Evolutionary conservation across 2,329 filamentous ascomycete genomes (phyloP), one percentile per base, ranked within the genome.

Genomic region (Albifimbria verrucaria): DNA sequence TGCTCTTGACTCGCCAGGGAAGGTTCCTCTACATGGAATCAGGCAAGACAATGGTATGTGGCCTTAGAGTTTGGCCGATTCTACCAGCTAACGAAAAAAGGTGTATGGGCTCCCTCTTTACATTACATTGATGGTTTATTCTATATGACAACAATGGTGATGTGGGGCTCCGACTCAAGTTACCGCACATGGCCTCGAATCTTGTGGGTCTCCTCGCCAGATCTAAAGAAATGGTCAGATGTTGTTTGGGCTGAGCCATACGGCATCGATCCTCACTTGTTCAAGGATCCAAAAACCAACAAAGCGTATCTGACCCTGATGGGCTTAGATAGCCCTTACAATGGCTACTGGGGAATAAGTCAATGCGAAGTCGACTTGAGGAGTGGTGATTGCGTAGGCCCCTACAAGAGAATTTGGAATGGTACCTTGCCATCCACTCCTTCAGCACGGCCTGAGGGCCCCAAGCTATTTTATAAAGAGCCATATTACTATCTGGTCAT

Each of bases 181-280:
- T 64, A 62, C 65, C 70, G 73, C 15, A 69, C 71, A 7, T 75
- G 56, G 26, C 72, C 73, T 32, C 56, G 61, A 2, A 59, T 64
- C 24, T 57, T 66, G 61, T 59, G 52, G 49, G 44, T 58, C 39
- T 57, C 59, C 7, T 62, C 60, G 1, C 46, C 52, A 20, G 61
- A 63, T 18, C 53, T 63, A 7, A 42, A 54, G 18, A 50, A 45
- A n/a, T 54, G 54, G 54, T 56, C 52, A 10, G 44, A 52, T 6
- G 48, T 50, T 20, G 42, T 49, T 4, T 56, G 54, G 54, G 47
- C 49, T 3, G 54, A 56, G n/a, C 49, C 54, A 9, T 52, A 50
- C 23, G 54, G 54, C 2, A 56, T 56, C 17, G 54, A 54, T 28
- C 52, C 54, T 9, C 36, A 51, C 7, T 32, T 54, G 11, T 60